Percentiles rank a stretch among this genome's conserved stretches.
These are phyloP conservation scores for Leishmania major DNA, from an alignment of 208 protist genomes.

Conservation along the genomic window DNA sequence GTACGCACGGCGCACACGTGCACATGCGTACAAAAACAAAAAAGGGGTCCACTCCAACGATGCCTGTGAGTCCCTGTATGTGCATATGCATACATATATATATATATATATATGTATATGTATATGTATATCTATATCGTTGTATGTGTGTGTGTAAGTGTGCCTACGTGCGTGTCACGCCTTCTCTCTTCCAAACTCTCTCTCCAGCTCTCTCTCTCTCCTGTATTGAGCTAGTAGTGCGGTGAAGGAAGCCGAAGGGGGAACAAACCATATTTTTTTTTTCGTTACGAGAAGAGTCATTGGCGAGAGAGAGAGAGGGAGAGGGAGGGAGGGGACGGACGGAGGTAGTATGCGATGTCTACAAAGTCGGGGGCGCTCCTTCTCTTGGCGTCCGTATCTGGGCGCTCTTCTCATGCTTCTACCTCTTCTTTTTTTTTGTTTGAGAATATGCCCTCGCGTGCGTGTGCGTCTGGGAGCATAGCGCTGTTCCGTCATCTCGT, in stretches of 20 bases:
- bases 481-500: not conserved
- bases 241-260: not conserved
- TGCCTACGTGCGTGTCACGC: not conserved
- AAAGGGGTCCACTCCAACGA: too few relatives aligned
- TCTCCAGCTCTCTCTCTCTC: too few relatives aligned
- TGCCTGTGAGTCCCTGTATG: too few relatives aligned
- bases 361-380: not conserved
- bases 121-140: not conserved
- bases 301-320: not conserved
- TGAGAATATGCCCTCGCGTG: not conserved
- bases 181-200: not conserved
- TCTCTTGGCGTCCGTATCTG: not conserved
- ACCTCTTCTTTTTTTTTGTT: not conserved
- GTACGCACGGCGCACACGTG: not conserved
- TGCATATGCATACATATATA: not conserved
- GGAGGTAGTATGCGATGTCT: not conserved
- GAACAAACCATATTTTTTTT: not conserved
- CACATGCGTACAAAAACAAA: not conserved
- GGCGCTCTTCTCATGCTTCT: not conserved
- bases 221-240: not conserved
- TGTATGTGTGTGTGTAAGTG: slow-evolving; percentile 7
- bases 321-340: not conserved
- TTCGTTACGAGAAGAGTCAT: not conserved
- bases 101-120: not conserved
- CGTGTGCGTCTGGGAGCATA: too few relatives aligned